Percentiles rank a stretch among this genome's conserved stretches.
These are phyloP conservation scores for Deuterostichococcus epilithicus DNA, from an alignment of 139 green algal species.

Conservation along the genomic window DNA sequence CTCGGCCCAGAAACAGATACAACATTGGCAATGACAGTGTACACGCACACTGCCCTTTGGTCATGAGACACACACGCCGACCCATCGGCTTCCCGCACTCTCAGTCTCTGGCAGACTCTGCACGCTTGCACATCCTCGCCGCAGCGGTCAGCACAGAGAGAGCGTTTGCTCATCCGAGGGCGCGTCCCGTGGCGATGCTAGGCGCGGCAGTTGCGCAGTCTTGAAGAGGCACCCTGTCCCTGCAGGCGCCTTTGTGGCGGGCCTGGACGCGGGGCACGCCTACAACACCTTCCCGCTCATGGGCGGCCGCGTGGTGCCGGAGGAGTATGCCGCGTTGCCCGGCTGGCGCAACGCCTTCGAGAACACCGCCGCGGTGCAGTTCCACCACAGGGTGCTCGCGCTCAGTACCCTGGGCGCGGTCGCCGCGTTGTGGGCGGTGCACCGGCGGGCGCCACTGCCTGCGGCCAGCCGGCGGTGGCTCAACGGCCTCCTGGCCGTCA, in stretches of 20 bases:
- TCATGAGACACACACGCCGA: too few relatives aligned
- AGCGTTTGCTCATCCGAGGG: too few relatives aligned
- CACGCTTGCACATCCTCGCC: too few relatives aligned
- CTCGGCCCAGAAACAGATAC: too few relatives aligned
- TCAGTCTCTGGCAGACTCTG: too few relatives aligned
- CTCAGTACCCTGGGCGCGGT: constrained; percentile 62
- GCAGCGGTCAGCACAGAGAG: too few relatives aligned
- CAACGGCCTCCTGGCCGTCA: constrained; percentile 45
- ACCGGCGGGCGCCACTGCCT: constrained; percentile 42
- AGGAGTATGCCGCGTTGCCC: constrained; percentile 78
- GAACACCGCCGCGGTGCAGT: constrained; percentile 93
- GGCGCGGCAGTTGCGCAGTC: too few relatives aligned
- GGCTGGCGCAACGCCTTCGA: constrained; percentile 86
- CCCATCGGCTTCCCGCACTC: too few relatives aligned
- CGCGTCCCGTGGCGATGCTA: too few relatives aligned
- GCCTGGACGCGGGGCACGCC: constrained; percentile 85
- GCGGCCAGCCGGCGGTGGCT: constrained; percentile 28
- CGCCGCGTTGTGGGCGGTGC: constrained; percentile 42
- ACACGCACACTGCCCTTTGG: too few relatives aligned
- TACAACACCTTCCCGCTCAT: constrained; percentile 99
- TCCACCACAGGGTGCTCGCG: constrained; percentile 79
- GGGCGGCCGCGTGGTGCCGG: constrained; percentile 77
- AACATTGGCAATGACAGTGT: too few relatives aligned
- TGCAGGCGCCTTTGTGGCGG: constrained; percentile 77
- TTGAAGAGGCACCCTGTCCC: background rate